Conservation (phyloP, 2,329 filamentous ascomycete species). For the Xylaria sp. region DNA sequence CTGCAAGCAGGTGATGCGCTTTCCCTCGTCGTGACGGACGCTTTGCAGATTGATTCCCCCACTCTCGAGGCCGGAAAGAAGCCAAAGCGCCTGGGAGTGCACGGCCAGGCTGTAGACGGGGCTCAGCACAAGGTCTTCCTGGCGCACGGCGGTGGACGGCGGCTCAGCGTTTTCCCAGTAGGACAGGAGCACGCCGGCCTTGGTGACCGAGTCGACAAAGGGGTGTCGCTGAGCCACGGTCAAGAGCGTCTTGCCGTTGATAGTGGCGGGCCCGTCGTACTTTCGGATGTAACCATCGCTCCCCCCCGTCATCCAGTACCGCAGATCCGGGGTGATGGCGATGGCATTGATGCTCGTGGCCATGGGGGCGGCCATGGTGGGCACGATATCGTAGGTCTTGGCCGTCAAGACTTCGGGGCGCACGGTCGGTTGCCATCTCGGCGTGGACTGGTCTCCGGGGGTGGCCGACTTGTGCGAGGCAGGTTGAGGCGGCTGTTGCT, state of each 20-base stretch:
- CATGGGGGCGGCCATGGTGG: conserved; percentile 95
- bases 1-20: conserved; percentile 81
- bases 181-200: conserved; percentile 91
- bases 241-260: conserved; percentile 91
- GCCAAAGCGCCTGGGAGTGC: conserved; percentile 89
- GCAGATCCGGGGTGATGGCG: conserved; percentile 89
- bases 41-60: conserved; percentile 94
- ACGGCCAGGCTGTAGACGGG: conserved; percentile 95
- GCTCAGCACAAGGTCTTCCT: conserved; percentile 74
- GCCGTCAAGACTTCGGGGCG: conserved; percentile 83
- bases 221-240: conserved; percentile 96
- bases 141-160: conserved; percentile 51
- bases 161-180: conserved; percentile 99
- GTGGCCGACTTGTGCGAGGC: conserved; percentile 49
- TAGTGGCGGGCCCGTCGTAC: conserved; percentile 93
- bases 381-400: conserved; percentile 89
- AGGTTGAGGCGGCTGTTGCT: conserved; percentile 45
- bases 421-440: conserved; percentile 67
- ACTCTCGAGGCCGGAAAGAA: conserved; percentile 88
- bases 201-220: conserved; percentile 96
- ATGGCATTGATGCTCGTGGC: conserved; percentile 95
- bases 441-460: conserved; percentile 47
- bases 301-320: conserved; percentile 94
- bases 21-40: conserved; percentile 93
- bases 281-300: conserved; percentile 96